Percentiles rank a stretch among this genome's conserved stretches.
Conservation (phyloP, 495 filamentous ascomycete species). For the Evernia prunastri region DNA sequence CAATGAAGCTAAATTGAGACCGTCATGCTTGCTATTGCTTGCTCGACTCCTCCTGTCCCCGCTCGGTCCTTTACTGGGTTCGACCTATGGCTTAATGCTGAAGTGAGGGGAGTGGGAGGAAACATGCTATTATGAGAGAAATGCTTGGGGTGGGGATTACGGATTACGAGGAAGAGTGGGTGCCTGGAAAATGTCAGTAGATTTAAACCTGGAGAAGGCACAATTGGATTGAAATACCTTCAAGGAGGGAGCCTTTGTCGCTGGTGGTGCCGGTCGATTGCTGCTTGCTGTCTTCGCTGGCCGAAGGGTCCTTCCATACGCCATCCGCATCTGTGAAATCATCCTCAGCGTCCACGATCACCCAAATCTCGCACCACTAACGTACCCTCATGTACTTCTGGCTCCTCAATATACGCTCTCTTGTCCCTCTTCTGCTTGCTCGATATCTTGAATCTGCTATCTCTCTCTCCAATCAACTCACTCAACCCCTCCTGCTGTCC, state of each 20-base stretch:
- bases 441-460: conserved; percentile 58
- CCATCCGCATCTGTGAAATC: conserved; percentile 41
- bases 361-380: conserved; percentile 4
- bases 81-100: conserved; percentile 19
- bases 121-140: conserved; percentile 10
- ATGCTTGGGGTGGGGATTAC: neutral
- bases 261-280: neutral
- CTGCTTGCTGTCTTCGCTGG: neutral
- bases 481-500: conserved; percentile 55
- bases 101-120: conserved; percentile 19
- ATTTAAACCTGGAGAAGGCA: too few relatives aligned
- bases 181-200: neutral
- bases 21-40: conserved; percentile 17
- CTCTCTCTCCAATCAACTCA: conserved; percentile 54
- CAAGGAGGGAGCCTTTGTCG: neutral
- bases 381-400: conserved; percentile 51
- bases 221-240: neutral
- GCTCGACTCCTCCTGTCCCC: conserved; percentile 15
- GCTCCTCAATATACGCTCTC: conserved; percentile 53
- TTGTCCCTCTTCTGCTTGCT: conserved; percentile 55
- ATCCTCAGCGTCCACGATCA: neutral
- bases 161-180: neutral
- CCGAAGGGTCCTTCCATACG: conserved; percentile 32
- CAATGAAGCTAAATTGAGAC: conserved; percentile 57
- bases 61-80: conserved; percentile 25